phyloP scores from a whole-genome alignment of 441 rosid species.

The Gossypium lobatum region DNA sequence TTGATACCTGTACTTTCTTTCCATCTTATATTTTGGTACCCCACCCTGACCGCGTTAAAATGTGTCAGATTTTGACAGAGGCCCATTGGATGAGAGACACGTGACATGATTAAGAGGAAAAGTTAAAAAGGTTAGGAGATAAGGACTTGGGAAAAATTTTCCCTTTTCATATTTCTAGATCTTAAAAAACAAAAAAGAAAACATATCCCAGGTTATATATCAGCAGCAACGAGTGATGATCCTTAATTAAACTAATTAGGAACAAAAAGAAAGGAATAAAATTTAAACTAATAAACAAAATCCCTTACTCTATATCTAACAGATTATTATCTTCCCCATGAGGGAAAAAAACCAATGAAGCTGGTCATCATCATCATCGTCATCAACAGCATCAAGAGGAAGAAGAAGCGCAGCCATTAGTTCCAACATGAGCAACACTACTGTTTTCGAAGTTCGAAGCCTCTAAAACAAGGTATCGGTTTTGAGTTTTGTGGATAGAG shows the following conservation, averaged over 20 bases:
- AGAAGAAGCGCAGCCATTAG: not conserved
- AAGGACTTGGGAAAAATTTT: no score
- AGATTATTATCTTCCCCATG: not conserved
- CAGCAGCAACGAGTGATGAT: not conserved
- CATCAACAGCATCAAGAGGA: not conserved
- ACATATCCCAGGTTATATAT: not conserved
- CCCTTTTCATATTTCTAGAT: no score
- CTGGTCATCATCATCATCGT: not conserved
- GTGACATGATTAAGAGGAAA: no score
- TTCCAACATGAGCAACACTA: not conserved
- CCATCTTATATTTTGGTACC: no score
- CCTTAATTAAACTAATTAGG: not conserved
- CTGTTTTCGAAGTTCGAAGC: not conserved
- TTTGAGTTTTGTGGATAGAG: no score
- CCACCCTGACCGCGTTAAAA: no score
- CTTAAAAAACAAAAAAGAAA: no score
- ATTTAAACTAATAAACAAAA: not conserved
- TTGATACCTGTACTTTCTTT: no score
- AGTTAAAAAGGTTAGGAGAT: no score
- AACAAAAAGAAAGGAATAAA: not conserved
- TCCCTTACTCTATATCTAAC: not conserved
- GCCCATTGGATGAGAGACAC: no score
- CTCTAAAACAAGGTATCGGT: no score
- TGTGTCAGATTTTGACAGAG: no score
- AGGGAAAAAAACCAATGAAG: not conserved